Percentiles rank a stretch among this genome's conserved stretches.
Evolutionary conservation across 768 basidiomycete species (phyloP).

Genomic region (Kwoniella europaea): DNA sequence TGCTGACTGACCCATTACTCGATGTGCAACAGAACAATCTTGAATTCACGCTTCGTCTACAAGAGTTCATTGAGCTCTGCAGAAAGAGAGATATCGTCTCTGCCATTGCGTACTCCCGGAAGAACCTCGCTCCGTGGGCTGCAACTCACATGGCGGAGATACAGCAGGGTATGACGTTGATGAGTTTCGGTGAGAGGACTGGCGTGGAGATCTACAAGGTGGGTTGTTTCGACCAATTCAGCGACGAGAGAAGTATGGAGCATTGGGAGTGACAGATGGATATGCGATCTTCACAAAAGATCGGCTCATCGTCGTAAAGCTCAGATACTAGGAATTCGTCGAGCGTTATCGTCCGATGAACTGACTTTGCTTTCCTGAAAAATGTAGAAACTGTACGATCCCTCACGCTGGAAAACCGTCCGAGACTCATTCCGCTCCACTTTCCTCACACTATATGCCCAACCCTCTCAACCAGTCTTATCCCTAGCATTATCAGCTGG

Average conservation of each 20-base stretch:
- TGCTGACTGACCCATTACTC: neutral
- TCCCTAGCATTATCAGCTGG: conserved; percentile 89
- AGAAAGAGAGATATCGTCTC: conserved; percentile 69
- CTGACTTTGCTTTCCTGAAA: too few species aligned
- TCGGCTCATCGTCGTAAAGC: neutral
- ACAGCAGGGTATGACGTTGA: conserved; percentile 72
- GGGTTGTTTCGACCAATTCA: conserved; percentile 18
- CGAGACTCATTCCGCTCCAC: conserved; percentile 80
- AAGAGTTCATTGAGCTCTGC: conserved; percentile 93
- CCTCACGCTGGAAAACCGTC: conserved; percentile 74
- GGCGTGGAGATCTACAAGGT: conserved; percentile 81
- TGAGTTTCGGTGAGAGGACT: conserved; percentile 72
- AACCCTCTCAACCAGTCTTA: conserved; percentile 85
- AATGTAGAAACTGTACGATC: conserved; percentile 78
- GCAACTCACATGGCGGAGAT: conserved; percentile 80
- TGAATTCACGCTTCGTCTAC: conserved; percentile 92
- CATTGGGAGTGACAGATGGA: neutral
- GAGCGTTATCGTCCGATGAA: too few species aligned
- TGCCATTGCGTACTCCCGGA: conserved; percentile 83
- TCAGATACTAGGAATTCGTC: too few species aligned
- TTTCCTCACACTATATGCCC: conserved; percentile 82
- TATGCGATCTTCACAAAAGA: too few species aligned
- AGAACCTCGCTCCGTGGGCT: conserved; percentile 75
- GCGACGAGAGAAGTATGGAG: conserved; percentile 9
- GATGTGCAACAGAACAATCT: conserved; percentile 73